Base-by-base conservation (phyloP, 208 protist genomes). In the Wallacemonas sp. region DNA sequence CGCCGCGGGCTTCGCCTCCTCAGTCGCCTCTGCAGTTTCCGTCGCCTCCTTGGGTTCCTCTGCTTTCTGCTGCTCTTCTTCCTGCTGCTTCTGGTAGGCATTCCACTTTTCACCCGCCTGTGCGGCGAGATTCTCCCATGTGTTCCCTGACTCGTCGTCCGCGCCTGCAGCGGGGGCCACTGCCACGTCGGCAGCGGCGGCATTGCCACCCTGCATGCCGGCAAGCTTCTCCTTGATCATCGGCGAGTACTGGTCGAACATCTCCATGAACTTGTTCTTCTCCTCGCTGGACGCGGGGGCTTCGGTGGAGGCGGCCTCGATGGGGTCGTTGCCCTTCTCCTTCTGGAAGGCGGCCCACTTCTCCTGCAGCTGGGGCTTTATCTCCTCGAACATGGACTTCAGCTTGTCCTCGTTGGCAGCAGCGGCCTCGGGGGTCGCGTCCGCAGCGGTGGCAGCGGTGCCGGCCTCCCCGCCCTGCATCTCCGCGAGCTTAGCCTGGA, bases 321-420 rank as follows among this genome's bases (percentile, higher is more conserved):
- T 55, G 24, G 47, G 47, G 26, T 55, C 47, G 24, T 55, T 55
- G 47, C 47, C 47, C 47, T 55, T n/a, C 47, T 55, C 47, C 47
- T 55, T 55, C 9, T 55, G 47, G 9, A 55, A 33, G 24, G 47
- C 47, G n/a, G 47, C 47, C 47, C 47, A 55, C 47, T 55, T 55
- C 31, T 38, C 53, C 53, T 60, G 53, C 31, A 60, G 33, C 53
- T 60, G 53, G n/a, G 27, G 27, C 31, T 42, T 38, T 33, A 44
- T 5, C 28, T 60, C 31, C 53, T 60, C 53, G 33, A 60, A 42
- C 53, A 44, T 60, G 9, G 27, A 27, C 53, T 60, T 2, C 17
- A 60, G 53, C 53, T 60, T 42, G 27, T 60, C 9, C 53, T 60
- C 33, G 31, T 55, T 8, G 9, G 3, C 47, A 6, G 27, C 47